These are phyloP conservation scores for Candida sphagnicola DNA, from an alignment of 805 yeast genomes.

Conservation along the genomic window DNA sequence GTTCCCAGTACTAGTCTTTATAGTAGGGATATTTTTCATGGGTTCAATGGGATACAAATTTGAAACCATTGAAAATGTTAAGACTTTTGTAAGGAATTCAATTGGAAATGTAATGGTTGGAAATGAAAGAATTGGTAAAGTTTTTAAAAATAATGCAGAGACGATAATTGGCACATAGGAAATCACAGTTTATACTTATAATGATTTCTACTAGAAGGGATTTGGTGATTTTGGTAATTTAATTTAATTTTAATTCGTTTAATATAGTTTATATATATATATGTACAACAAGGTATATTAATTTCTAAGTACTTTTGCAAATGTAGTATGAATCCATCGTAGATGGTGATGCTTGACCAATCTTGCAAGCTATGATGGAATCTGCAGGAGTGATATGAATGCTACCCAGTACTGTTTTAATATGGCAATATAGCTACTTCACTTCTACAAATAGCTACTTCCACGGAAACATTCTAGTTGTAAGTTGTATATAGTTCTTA, in stretches of 20 bases:
- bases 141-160: slow-evolving; percentile 18
- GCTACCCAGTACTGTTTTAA: too few relatives aligned
- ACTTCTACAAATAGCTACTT: too few relatives aligned
- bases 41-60: slow-evolving; percentile 37
- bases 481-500: too few relatives aligned
- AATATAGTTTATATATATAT: background rate
- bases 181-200: too few relatives aligned
- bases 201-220: background rate
- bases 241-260: background rate
- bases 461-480: too few relatives aligned
- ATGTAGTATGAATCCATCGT: too few relatives aligned
- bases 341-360: too few relatives aligned
- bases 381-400: too few relatives aligned
- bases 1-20: slow-evolving; percentile 69
- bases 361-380: too few relatives aligned
- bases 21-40: slow-evolving; percentile 48
- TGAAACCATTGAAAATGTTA: slow-evolving; percentile 30
- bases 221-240: background rate
- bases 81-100: slow-evolving; percentile 29
- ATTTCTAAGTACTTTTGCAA: too few relatives aligned
- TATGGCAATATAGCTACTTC: too few relatives aligned
- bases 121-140: slow-evolving; percentile 36
- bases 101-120: slow-evolving; percentile 43
- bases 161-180: background rate
- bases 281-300: background rate